A percentile compares a stretch with the other conserved stretches of the same genome.
These are phyloP conservation scores for Nasturtium officinale DNA, from an alignment of 345 rosid species.

Conservation along the genomic window DNA sequence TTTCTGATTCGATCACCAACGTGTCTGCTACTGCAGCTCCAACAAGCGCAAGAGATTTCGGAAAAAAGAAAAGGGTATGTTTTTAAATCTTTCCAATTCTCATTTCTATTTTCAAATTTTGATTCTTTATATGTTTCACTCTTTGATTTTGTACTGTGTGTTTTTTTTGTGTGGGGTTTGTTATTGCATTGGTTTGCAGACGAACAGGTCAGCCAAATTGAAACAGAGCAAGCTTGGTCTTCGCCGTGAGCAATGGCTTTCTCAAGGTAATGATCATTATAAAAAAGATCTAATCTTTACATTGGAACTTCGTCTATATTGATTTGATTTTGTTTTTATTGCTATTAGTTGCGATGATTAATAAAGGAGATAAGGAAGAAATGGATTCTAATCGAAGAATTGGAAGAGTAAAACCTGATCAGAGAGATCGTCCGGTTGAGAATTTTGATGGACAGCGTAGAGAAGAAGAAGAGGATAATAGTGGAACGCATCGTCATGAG, in stretches of 20 bases:
- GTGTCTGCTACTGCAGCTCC: conserved; percentile 55
- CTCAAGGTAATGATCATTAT: conserved; percentile 61
- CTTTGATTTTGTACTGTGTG: conserved; percentile 11
- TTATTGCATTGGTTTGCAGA: conserved; percentile 49
- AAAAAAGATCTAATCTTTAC: neutral
- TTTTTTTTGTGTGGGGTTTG: neutral
- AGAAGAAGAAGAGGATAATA: conserved; percentile 44
- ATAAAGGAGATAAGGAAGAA: conserved; percentile 61
- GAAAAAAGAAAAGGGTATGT: conserved; percentile 78
- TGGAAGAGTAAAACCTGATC: conserved; percentile 20
- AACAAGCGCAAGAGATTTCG: conserved; percentile 60
- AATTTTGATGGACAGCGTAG: conserved; percentile 46
- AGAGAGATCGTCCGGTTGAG: conserved; percentile 47
- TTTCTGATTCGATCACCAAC: conserved; percentile 64
- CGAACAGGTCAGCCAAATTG: conserved; percentile 85
- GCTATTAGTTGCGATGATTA: conserved; percentile 53
- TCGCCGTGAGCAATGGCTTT: conserved; percentile 98
- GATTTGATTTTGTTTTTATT: conserved; percentile 12
- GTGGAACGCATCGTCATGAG: conserved; percentile 53
- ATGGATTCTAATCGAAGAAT: conserved; percentile 33
- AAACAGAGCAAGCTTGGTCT: conserved; percentile 92
- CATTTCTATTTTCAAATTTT: neutral
- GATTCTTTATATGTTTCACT: neutral
- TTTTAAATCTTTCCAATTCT: neutral
- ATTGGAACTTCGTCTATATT: neutral